Base-by-base conservation (phyloP, 192 early-diverging fungal genomes). In the Borealophlyctis nickersoniae region DNA sequence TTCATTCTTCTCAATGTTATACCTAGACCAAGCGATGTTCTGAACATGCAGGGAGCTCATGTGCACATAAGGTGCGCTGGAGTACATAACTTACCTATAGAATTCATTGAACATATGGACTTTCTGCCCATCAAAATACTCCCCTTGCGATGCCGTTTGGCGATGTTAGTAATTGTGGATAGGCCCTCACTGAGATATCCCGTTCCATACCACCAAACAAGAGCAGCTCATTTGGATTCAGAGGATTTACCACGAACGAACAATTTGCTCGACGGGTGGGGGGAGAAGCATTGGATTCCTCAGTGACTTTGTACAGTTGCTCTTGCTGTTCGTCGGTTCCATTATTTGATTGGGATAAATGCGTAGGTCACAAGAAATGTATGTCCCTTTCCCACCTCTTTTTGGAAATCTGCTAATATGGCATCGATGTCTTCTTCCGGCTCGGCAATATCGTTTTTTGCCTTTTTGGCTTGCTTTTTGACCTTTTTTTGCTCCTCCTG, bases 1-100 rank as follows among this genome's bases (percentile, higher is more conserved):
- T 62, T 87, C 88, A 31, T 87, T 78, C 72, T 90, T 90, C 36
- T 87, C 87, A 29, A 81, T 83, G 65, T 82, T 84, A 70, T 86
- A 89, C 28, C 58, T 73, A 23, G n/a, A n/a, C n/a, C n/a, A n/a
- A n/a, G n/a, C n/a, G n/a, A n/a, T n/a, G n/a, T 14, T 11, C 29
- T 2, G 39, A 0, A 50, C n/a, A 19, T 11, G 23, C n/a, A 35
- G 2, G 24, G 22, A 60, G 9, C 31, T 1, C 32, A 26, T 36
- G 1, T n/a, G 36, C 7, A n/a, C 24, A 1, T 23, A 27, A 2
- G 29, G 36, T 19, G 5, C 16, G 5, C 11, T 3, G 45, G 57
- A 36, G 16, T 59, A 1, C 23, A 14, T 1, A 28, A 31, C 56
- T 24, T 23, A 68, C 69, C 79, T 69, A 63, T 84, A 89, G 36